Percentiles rank a stretch among this genome's conserved stretches.
phyloP scores from a whole-genome alignment of 768 basidiomycete genomes.

The Rhizopogon vinicolor region DNA sequence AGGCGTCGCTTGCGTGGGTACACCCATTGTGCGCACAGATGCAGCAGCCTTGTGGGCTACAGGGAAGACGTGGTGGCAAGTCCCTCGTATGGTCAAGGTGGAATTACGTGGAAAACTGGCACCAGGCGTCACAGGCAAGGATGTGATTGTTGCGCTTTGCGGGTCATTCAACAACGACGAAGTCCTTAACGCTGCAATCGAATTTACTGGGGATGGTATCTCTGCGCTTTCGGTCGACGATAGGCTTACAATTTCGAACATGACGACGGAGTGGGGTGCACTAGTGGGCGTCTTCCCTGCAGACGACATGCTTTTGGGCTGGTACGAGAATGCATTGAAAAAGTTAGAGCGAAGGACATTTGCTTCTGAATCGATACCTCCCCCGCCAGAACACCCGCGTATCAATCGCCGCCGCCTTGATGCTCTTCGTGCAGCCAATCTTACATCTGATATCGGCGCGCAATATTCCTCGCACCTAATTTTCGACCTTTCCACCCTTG shows the following conservation, averaged over 20 bases:
- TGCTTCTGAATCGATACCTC: slow-evolving; percentile 53
- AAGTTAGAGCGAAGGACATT: slow-evolving; percentile 79
- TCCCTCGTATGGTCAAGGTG: slow-evolving; percentile 94
- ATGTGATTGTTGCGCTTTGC: slow-evolving; percentile 95
- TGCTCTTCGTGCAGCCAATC: slow-evolving; percentile 47
- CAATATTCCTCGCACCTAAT: slow-evolving; percentile 83
- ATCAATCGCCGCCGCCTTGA: slow-evolving; percentile 73
- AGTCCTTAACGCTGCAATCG: slow-evolving; percentile 94
- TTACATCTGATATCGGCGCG: slow-evolving; percentile 72
- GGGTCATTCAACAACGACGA: slow-evolving; percentile 96
- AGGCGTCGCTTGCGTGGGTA: slow-evolving; percentile 94
- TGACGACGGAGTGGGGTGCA: slow-evolving; percentile 99
- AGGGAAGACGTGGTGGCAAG: slow-evolving; percentile 99
- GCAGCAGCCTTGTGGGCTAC: slow-evolving; percentile 97
- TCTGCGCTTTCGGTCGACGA: slow-evolving; percentile 80
- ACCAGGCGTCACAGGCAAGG: slow-evolving; percentile 94
- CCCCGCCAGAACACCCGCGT: slow-evolving; percentile 79
- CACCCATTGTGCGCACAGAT: slow-evolving; percentile 94
- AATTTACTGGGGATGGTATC: slow-evolving; percentile 91
- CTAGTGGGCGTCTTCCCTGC: slow-evolving; percentile 94
- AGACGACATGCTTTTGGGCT: slow-evolving; percentile 73
- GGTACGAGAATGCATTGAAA: slow-evolving; percentile 76
- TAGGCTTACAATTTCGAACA: slow-evolving; percentile 95
- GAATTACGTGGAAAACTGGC: slow-evolving; percentile 79
- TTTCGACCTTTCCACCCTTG: slow-evolving; percentile 89